Evolutionary conservation across 495 filamentous ascomycete genomes (phyloP), one percentile per base, ranked within the genome.

Genomic region (Stereocaulon alpinum): DNA sequence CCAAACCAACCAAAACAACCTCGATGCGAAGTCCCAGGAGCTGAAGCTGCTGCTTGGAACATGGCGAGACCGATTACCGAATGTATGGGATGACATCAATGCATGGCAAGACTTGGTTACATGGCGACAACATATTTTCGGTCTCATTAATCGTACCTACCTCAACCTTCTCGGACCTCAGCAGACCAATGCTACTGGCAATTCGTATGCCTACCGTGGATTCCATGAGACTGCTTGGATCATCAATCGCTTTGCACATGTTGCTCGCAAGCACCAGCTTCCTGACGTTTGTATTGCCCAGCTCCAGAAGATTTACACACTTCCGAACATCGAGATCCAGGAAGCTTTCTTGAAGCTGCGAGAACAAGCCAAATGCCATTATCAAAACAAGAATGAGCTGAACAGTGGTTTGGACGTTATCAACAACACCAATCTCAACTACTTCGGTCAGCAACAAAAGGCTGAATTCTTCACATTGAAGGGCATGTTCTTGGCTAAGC

Each of bases 141-240:
- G 91, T 53, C 82, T 96, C 14, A 99, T 99, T 73, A 99, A 99
- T 68, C 80, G 77, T 12, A 95, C 89, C 0, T 99, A 99, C 67
- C 83, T 99, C 4, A 81, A 82, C 29, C 80, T 99, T 58, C 71
- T 96, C 32, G 94, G 89, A 4, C 86, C 79, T 17, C 85, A 91
- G 66, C 83, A 82, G 14, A 87, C 86, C 69, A 90, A 85, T 59
- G 82, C 89, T 18, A 79, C 81, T 18, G 84, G 83, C 59, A 95
- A 90, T 61, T 96, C 91, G 5, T 96, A 90, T 68, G 94, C 93
- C 0, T 99, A 97, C 67, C 83, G 94, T 47, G 94, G 94, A 51
- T 97, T 94, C 66, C 94, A 99, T 65, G 94, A 99, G 69, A 99
- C 93, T 3, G 94, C 94, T 4, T 99, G 94, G 94, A 99, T 97